Conservation (phyloP, 73 alveolate species). For the Paramecium octaurelia region DNA sequence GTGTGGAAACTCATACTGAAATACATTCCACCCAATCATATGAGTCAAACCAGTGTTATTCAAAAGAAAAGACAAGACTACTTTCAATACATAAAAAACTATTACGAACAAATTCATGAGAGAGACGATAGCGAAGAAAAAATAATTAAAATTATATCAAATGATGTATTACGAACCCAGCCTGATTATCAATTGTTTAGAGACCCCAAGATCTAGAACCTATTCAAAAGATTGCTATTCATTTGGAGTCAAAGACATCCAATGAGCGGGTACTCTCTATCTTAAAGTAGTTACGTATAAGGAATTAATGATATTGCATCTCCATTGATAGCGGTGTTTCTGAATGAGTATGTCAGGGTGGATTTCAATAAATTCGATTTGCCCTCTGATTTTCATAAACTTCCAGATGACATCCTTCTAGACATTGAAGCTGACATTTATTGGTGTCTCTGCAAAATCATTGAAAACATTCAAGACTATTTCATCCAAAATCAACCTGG, state of each 20-base stretch:
- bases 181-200: constrained; percentile 56
- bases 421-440: constrained; percentile 62
- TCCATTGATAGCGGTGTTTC: constrained; percentile 50
- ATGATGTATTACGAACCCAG: constrained; percentile 57
- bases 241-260: constrained; percentile 65
- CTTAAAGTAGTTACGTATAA: constrained; percentile 30
- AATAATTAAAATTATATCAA: constrained; percentile 21
- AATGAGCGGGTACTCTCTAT: constrained; percentile 45
- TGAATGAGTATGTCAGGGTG: constrained; percentile 37
- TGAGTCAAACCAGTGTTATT: constrained; percentile 25
- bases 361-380: constrained; percentile 57
- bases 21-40: constrained; percentile 59
- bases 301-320: constrained; percentile 63
- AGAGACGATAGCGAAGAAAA: constrained; percentile 60
- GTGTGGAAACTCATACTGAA: constrained; percentile 58
- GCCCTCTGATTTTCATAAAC: constrained; percentile 49
- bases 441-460: constrained; percentile 63
- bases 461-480: constrained; percentile 46
- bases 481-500: constrained; percentile 59
- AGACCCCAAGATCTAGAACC: constrained; percentile 1
- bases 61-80: constrained; percentile 54
- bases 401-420: constrained; percentile 38
- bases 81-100: constrained; percentile 13
- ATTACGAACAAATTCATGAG: constrained; percentile 45
- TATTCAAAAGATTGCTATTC: constrained; percentile 46